Conservation (phyloP, 441 rosid genomes). For the Pelargonium fulgidum region DNA sequence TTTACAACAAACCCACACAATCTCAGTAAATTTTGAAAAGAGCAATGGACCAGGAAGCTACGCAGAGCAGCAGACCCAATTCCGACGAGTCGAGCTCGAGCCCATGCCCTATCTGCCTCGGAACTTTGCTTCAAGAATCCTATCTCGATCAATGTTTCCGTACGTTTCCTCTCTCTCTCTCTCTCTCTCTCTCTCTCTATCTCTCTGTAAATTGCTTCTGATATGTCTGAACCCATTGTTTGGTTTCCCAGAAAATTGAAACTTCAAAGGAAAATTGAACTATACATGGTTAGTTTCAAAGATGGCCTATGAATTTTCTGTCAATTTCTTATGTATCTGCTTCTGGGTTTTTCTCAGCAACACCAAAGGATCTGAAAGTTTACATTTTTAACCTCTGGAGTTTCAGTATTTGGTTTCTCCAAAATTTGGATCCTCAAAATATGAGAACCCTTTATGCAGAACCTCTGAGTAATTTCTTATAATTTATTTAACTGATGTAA, state of each 20-base stretch:
- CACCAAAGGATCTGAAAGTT: too few species aligned
- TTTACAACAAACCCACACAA: not conserved
- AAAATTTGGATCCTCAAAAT: too few species aligned
- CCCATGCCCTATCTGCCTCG: conserved; percentile 76
- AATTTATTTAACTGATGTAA: too few species aligned
- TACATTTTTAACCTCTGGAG: too few species aligned
- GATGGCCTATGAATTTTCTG: not conserved
- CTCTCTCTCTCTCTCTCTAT: too few species aligned
- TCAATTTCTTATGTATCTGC: not conserved
- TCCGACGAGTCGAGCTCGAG: conserved; percentile 22
- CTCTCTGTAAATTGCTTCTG: conserved; percentile 14
- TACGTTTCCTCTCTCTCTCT: conserved; percentile 16
- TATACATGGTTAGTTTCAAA: too few species aligned
- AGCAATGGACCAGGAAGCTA: conserved; percentile 20
- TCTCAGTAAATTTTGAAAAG: not conserved
- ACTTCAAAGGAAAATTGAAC: not conserved
- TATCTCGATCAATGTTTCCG: conserved; percentile 84
- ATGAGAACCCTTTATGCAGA: too few species aligned
- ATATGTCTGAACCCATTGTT: not conserved
- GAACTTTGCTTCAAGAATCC: conserved; percentile 42
- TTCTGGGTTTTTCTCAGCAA: not conserved
- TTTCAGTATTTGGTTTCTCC: too few species aligned
- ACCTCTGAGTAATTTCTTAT: too few species aligned
- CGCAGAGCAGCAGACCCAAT: conserved; percentile 10
- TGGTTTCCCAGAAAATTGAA: conserved; percentile 3